phyloP scores from a whole-genome alignment of 2,329 filamentous ascomycete genomes.

The Talaromyces atroroseus region DNA sequence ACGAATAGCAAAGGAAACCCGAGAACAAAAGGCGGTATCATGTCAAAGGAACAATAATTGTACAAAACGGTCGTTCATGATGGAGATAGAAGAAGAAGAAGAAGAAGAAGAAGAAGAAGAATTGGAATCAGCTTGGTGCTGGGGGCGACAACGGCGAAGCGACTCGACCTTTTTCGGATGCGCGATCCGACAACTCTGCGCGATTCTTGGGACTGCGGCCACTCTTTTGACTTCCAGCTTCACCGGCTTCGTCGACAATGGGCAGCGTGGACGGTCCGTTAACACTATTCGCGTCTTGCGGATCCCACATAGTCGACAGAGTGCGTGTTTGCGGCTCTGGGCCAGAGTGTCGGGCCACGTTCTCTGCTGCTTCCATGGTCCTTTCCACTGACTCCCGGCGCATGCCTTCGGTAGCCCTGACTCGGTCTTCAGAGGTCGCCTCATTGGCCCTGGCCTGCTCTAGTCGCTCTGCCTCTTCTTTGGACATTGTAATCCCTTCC shows the following conservation, averaged over 20 bases:
- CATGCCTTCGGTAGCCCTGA: slow-evolving; percentile 20
- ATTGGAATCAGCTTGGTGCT: neutral
- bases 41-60: slow-evolving; percentile 8
- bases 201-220: slow-evolving; percentile 5
- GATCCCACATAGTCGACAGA: slow-evolving; percentile 54
- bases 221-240: slow-evolving; percentile 60
- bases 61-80: slow-evolving; percentile 2
- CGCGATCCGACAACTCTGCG: neutral
- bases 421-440: slow-evolving; percentile 24
- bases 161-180: neutral
- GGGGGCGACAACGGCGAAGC: neutral
- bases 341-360: slow-evolving; percentile 55
- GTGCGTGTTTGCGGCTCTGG: slow-evolving; percentile 59
- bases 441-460: slow-evolving; percentile 26
- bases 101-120: neutral
- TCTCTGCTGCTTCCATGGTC: slow-evolving; percentile 57
- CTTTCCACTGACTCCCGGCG: slow-evolving; percentile 44
- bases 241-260: slow-evolving; percentile 84
- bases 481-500: slow-evolving; percentile 80
- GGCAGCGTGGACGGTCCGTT: slow-evolving; percentile 59
- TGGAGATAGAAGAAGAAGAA: neutral
- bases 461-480: slow-evolving; percentile 67
- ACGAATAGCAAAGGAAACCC: neutral
- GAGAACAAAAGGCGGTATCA: slow-evolving; percentile 6
- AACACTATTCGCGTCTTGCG: slow-evolving; percentile 51